phyloP scores from a whole-genome alignment of 305 asterid genomes.

The Solanum hybrid region DNA sequence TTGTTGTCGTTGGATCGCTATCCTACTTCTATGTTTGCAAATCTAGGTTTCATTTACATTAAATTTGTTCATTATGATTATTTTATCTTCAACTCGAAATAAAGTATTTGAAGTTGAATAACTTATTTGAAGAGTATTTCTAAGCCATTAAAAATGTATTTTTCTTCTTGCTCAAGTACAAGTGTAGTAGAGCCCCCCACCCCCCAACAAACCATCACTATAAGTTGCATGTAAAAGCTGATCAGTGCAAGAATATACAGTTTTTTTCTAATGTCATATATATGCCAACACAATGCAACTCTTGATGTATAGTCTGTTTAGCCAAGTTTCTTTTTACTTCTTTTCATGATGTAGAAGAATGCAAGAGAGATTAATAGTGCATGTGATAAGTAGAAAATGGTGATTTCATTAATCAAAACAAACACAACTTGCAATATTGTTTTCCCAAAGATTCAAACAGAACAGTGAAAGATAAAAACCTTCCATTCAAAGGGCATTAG shows the following conservation, averaged over 20 bases:
- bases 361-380: background rate
- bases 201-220: background rate
- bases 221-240: background rate
- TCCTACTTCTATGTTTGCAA: background rate
- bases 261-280: background rate
- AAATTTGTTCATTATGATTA: background rate
- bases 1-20: background rate
- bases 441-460: background rate
- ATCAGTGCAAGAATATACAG: background rate
- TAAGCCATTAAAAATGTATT: background rate
- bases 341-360: background rate
- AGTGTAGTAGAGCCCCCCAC: background rate
- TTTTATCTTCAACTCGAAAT: background rate
- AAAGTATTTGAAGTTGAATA: background rate
- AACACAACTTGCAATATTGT: background rate
- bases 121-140: background rate
- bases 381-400: background rate
- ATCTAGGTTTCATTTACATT: background rate
- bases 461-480: background rate
- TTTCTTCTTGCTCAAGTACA: background rate
- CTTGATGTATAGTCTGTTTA: background rate
- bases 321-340: background rate
- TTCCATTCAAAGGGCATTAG: background rate
- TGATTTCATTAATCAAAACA: background rate
- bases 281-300: background rate